A percentile compares a stretch with the other conserved stretches of the same genome.
phyloP scores from a whole-genome alignment of 176 grass and related monocot species.

The Pharus latifolius region DNA sequence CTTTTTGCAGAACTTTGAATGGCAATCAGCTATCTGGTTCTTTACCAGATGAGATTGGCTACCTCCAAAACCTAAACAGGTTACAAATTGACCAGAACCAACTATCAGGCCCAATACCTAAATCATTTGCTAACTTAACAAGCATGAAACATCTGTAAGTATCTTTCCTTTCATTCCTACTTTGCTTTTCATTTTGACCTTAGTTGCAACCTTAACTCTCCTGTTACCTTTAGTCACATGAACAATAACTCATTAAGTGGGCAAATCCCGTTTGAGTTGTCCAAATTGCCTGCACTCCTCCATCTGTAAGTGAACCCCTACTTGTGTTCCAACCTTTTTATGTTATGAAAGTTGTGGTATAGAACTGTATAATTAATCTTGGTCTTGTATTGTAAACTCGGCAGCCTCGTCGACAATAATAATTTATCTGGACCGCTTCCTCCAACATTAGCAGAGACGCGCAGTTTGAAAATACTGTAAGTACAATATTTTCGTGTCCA shows the following conservation, averaged over 20 bases:
- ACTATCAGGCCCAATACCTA: conserved; percentile 82
- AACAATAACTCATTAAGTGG: conserved; percentile 98
- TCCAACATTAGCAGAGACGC: conserved; percentile 31
- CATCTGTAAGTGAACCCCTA: conserved; percentile 55
- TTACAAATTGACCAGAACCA: conserved; percentile 79
- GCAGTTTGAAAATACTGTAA: conserved; percentile 59
- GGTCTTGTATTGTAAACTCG: conserved; percentile 17
- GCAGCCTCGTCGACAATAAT: conserved; percentile 78
- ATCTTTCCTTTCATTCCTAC: neutral
- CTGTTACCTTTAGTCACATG: conserved; percentile 59
- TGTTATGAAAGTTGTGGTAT: neutral
- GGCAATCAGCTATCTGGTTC: conserved; percentile 69
- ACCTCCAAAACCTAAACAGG: conserved; percentile 59
- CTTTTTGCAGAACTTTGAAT: conserved; percentile 70
- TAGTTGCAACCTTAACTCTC: conserved; percentile 11
- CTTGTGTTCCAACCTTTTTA: neutral
- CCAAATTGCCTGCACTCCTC: conserved; percentile 33
- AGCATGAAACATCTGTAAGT: conserved; percentile 79
- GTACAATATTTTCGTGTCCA: conserved; percentile 17
- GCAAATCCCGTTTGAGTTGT: conserved; percentile 75
- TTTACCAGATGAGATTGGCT: conserved; percentile 80
- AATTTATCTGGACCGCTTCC: conserved; percentile 96
- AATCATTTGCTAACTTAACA: conserved; percentile 70
- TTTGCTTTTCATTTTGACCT: conserved; percentile 2
- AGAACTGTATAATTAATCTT: neutral